Base-by-base conservation (phyloP, 2,329 filamentous ascomycete genomes). In the Pseudogymnoascus sp. region DNA sequence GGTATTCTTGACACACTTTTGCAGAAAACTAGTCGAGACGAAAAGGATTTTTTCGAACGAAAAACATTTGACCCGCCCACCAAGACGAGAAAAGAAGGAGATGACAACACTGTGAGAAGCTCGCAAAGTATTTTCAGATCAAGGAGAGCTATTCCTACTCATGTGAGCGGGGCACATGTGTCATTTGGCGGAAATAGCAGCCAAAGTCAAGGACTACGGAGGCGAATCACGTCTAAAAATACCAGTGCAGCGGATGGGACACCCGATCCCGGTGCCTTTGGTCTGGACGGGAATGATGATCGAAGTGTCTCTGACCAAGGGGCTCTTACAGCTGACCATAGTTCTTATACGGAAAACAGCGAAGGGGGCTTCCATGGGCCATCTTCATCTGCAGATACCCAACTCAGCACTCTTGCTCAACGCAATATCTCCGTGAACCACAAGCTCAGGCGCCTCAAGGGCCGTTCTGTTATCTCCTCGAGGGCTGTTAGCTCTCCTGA, bases 1-100 rank as follows among this genome's bases (percentile, higher is more conserved):
- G 69, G 71, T 55, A 61, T 71, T 39, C 61, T 71, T 6, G 65
- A 68, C 62, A 62, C 63, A 1, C 64, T 71, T 41, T 62, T 71
- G 26, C 68, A 68, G 55, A 71, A 67, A 35, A 66, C 65, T 11
- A 66, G 67, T 31, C 61, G 62, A 29, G 67, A 69, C 26, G 68
- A 70, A 35, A 67, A 63, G 49, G 67, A 70, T 31, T 69, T 67
- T 61, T 69, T 67, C 33, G 63, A 67, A 12, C 29, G 59, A 19
- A 14, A 19, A 23, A 63, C 59, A 7, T 59, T 58, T 8, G 58
- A 31, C 5, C 66, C 65, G 16, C 64, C 64, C 26, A 68, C 63
- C 3, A 68, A 69, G 61, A 35, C 6, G 14, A 69, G 63, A 62
- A 67, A 66, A n/a, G 33, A 58, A 29, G 66, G 64, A 2, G 65